Conservation (phyloP, 2,329 filamentous ascomycete genomes). For the Cladosporium velox region DNA sequence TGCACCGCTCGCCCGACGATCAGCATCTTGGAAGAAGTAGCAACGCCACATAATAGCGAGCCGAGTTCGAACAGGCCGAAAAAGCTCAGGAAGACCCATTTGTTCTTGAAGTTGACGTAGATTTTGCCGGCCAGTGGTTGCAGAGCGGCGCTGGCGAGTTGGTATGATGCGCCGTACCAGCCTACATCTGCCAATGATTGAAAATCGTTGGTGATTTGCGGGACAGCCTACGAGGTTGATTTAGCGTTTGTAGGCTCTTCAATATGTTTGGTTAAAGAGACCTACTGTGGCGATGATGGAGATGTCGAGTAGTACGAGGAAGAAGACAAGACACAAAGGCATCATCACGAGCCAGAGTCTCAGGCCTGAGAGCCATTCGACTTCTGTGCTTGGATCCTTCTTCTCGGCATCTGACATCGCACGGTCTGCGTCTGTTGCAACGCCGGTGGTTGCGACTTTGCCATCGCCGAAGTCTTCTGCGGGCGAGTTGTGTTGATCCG, state of each 20-base stretch:
- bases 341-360: conserved; percentile 40
- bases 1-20: conserved; percentile 58
- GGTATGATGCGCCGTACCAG: conserved; percentile 42
- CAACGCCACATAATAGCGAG: conserved; percentile 54
- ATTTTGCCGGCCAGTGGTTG: conserved; percentile 28
- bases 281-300: conserved; percentile 25
- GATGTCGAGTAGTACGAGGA: conserved; percentile 31
- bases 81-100: conserved; percentile 26
- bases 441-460: background rate
- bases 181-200: conserved; percentile 44
- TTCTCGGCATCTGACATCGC: conserved; percentile 3
- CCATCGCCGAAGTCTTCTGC: background rate
- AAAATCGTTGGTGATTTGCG: conserved; percentile 45
- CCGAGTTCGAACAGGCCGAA: conserved; percentile 43
- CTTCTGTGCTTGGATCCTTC: background rate
- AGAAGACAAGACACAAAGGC: conserved; percentile 40
- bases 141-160: conserved; percentile 22
- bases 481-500: background rate
- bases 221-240: conserved; percentile 36
- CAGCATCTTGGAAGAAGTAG: conserved; percentile 54
- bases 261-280: background rate
- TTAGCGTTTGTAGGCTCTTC: background rate
- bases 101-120: conserved; percentile 25
- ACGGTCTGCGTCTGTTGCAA: background rate
- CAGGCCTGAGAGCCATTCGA: conserved; percentile 36